Percentiles rank a stretch among this genome's conserved stretches.
These are phyloP conservation scores for Macadamia tetraphylla DNA, from an alignment of 164 flowering plant species.

Conservation along the genomic window DNA sequence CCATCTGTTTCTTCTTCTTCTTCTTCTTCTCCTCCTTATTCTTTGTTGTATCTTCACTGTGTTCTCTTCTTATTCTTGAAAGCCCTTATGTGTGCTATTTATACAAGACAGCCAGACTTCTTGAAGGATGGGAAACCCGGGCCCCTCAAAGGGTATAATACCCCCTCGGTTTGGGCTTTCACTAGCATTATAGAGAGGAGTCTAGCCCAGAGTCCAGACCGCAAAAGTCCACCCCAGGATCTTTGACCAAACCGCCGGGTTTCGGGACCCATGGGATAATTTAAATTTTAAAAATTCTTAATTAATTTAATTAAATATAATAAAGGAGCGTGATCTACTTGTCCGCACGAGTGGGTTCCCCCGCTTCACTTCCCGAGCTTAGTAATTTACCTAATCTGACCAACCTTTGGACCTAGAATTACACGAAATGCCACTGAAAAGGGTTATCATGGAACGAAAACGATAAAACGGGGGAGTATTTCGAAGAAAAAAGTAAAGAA, in stretches of 20 bases:
- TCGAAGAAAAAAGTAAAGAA: neutral
- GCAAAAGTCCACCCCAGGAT: slow-evolving; percentile 15
- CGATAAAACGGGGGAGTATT: neutral
- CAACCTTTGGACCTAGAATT: too few relatives aligned
- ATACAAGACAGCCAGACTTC: slow-evolving; percentile 22
- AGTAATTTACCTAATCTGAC: too few relatives aligned
- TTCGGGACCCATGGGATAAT: slow-evolving; percentile 3
- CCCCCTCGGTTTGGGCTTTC: too few relatives aligned
- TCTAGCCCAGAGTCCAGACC: neutral
- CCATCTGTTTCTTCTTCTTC: slow-evolving; percentile 27
- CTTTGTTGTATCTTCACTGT: neutral
- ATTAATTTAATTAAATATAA: neutral
- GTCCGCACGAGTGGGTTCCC: slow-evolving; percentile 56
- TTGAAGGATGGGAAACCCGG: slow-evolving; percentile 22
- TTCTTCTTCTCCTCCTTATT: neutral
- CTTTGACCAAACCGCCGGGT: slow-evolving; percentile 19
- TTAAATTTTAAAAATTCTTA: neutral
- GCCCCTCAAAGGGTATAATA: slow-evolving; percentile 16
- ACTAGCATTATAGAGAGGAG: too few relatives aligned
- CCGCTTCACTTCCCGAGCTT: slow-evolving; percentile 34
- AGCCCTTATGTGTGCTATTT: slow-evolving; percentile 18
- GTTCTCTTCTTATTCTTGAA: neutral
- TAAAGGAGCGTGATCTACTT: slow-evolving; percentile 33
- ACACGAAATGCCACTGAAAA: neutral
- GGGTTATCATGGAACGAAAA: neutral